Evolutionary conservation across 345 rosid genomes (phyloP), one percentile per base, ranked within the genome.

Genomic region (Eutrema yunnanense): DNA sequence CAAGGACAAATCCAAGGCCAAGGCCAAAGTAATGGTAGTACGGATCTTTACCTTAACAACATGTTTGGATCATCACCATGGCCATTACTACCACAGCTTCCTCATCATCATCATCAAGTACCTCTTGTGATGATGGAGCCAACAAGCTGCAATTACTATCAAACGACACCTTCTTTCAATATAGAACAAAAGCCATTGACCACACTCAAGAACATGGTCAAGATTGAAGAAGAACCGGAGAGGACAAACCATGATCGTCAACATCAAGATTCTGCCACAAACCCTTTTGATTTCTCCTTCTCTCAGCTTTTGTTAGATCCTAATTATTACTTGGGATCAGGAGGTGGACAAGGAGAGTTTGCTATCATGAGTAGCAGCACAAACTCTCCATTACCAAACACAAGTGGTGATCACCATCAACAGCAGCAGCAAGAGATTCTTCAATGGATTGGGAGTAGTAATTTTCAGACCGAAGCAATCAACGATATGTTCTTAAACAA

Each of bases 1-100:
- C 73, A 75, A 68, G 16, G 19, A 48, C 51, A 69, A 68, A 57
- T 57, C 36, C 74, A 68, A 68, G 63, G 64, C 37, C 74, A 68
- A 56, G 58, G 12, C 19, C 79, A 83, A 43, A 76, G 26, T 33
- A 75, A 51, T 43, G 67, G 74, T 49, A 62, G 46, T 73, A 26
- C 50, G 11, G 79, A 76, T 64, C 27, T 76, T 27, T 75, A 75
- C 54, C 58, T 69, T 33, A 75, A 69, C 75, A 76, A 64, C 72
- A 77, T 65, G 76, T 77, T 77, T 71, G 80, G 80, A 69, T 79
- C 57, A 74, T 75, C 69, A 68, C 72, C 78, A 58, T 60, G 87
- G 84, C 77, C 87, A 78, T 69, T 76, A 62, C 36, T 75, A 75
- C 74, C 58, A 38, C 73, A 75, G 14, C 78, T 68, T 75, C 79